Evolutionary conservation across 2,329 filamentous ascomycete genomes (phyloP).

Genomic region (Cordyceps pruinosa): DNA sequence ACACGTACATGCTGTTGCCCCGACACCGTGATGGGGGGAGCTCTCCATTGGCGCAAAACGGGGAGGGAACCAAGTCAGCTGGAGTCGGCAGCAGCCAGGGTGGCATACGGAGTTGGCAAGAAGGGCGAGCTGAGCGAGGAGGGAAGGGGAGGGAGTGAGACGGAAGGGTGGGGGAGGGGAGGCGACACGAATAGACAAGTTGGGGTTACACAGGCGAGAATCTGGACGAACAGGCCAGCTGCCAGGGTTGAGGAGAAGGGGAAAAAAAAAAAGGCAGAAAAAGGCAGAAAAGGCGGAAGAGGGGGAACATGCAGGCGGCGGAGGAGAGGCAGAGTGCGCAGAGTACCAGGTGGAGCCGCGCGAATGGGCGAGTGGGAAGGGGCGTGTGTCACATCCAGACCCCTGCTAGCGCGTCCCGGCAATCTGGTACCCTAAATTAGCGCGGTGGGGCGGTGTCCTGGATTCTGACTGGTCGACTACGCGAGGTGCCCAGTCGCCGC

Average conservation of each 20-base stretch:
- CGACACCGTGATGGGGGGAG: no score
- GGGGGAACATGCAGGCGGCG: no score
- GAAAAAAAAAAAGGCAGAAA: neutral
- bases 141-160: neutral
- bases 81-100: neutral
- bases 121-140: neutral
- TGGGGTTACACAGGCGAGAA: neutral
- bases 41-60: neutral
- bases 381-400: constrained; percentile 1
- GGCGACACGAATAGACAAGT: neutral
- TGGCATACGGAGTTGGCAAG: neutral
- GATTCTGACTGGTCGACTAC: constrained; percentile 21
- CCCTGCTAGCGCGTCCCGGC: constrained; percentile 30
- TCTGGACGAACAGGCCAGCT: neutral
- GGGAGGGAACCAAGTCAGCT: neutral
- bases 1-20: neutral
- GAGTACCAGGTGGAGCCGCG: neutral
- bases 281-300: neutral
- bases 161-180: neutral
- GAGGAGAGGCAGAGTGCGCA: neutral
- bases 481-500: neutral
- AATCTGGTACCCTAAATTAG: constrained; percentile 29
- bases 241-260: neutral
- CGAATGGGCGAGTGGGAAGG: neutral
- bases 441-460: constrained; percentile 16